A percentile compares a stretch with the other conserved stretches of the same genome.
phyloP scores from a whole-genome alignment of 2,329 filamentous ascomycete species.

The Ilyonectria sp. region DNA sequence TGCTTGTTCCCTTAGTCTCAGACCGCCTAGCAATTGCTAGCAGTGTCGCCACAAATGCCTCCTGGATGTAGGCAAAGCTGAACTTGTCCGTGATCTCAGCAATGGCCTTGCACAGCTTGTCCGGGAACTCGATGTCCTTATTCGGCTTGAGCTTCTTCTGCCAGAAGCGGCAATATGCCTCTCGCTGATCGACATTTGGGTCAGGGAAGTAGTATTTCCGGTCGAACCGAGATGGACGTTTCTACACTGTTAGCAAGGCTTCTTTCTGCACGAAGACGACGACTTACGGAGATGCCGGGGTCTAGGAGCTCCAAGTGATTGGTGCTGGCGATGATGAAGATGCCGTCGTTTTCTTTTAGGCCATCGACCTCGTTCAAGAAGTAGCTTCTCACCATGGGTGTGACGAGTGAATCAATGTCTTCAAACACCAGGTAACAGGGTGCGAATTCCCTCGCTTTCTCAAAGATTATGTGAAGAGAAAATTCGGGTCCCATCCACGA shows the following conservation, averaged over 20 bases:
- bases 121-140: slow-evolving; percentile 72
- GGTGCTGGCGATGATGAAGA: slow-evolving; percentile 78
- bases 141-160: slow-evolving; percentile 69
- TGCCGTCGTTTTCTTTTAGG: slow-evolving; percentile 78
- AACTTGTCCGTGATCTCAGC: slow-evolving; percentile 76
- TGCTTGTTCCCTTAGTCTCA: slow-evolving; percentile 14
- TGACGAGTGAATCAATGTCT: slow-evolving; percentile 78
- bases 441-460: slow-evolving; percentile 72
- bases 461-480: slow-evolving; percentile 68
- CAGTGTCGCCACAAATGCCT: slow-evolving; percentile 76
- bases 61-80: slow-evolving; percentile 79
- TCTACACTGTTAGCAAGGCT: slow-evolving; percentile 53
- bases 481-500: slow-evolving; percentile 70
- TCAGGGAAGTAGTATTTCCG: slow-evolving; percentile 77
- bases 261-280: too few species aligned
- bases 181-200: slow-evolving; percentile 67
- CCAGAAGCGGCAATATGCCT: slow-evolving; percentile 76
- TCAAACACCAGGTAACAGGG: slow-evolving; percentile 82
- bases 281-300: slow-evolving; percentile 71
- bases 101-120: slow-evolving; percentile 70
- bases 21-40: slow-evolving; percentile 67
- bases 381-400: slow-evolving; percentile 73
- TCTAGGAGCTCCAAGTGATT: slow-evolving; percentile 78
- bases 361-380: slow-evolving; percentile 83
- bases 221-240: slow-evolving; percentile 77